These are phyloP conservation scores for Trichoderma sp. DNA, from an alignment of 2,329 filamentous ascomycete species.

Conservation along the genomic window DNA sequence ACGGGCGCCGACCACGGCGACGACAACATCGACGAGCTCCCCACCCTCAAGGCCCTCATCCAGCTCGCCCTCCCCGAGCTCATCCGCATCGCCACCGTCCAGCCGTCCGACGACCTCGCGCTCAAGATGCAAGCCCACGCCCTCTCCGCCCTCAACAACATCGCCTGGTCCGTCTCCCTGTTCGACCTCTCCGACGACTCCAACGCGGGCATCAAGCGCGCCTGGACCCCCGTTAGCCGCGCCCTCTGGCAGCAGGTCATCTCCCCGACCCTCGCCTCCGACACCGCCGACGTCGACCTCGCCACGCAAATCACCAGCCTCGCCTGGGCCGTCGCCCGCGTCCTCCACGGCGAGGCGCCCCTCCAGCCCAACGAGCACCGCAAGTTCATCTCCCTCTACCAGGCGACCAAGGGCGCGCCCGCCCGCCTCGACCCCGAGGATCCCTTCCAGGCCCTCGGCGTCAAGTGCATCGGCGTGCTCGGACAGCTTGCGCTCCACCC, in stretches of 20 bases:
- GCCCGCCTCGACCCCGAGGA: constrained; percentile 46
- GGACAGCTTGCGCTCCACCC: constrained; percentile 63
- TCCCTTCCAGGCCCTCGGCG: constrained; percentile 63
- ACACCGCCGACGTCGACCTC: constrained; percentile 63
- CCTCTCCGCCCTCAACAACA: constrained; percentile 65
- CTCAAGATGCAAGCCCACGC: constrained; percentile 55
- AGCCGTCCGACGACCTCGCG: constrained; percentile 46
- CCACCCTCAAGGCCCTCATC: constrained; percentile 52
- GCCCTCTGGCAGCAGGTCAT: constrained; percentile 62
- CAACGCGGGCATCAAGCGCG: constrained; percentile 54
- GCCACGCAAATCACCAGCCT: constrained; percentile 66
- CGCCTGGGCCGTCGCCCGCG: constrained; percentile 65
- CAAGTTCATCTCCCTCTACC: constrained; percentile 67
- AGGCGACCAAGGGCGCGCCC: constrained; percentile 52
- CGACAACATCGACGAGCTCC: constrained; percentile 53
- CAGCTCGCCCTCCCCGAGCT: constrained; percentile 47
- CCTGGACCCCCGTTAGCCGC: constrained; percentile 58
- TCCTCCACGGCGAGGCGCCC: constrained; percentile 49
- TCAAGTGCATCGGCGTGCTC: constrained; percentile 68
- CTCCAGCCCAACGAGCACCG: constrained; percentile 57
- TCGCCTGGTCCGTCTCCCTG: constrained; percentile 66
- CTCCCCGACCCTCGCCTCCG: constrained; percentile 58
- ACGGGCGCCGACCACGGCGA: constrained; percentile 53
- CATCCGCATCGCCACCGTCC: constrained; percentile 50
- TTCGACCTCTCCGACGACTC: constrained; percentile 60